Percentiles rank a stretch among this genome's conserved stretches.
phyloP scores from a whole-genome alignment of 768 basidiomycete genomes.

The Hericium alpestre region DNA sequence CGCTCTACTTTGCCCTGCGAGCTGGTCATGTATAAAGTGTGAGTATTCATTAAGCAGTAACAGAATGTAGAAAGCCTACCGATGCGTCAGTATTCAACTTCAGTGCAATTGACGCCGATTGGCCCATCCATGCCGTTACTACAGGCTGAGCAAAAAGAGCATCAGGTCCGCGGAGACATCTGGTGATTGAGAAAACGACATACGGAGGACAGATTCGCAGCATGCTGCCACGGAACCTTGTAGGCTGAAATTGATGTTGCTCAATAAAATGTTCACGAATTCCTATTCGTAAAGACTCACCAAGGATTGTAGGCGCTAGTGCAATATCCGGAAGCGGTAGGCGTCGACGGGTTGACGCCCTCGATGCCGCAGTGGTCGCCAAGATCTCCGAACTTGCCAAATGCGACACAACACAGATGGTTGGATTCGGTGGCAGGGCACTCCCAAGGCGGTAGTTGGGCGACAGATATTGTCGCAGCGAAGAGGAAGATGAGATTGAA shows the following conservation, averaged over 20 bases:
- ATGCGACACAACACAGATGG: background rate
- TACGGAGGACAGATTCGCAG: background rate
- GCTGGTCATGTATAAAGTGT: too few relatives aligned
- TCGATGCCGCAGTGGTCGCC: background rate
- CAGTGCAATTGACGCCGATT: background rate
- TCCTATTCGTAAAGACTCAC: background rate
- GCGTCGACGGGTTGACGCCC: background rate
- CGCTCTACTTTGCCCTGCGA: too few relatives aligned
- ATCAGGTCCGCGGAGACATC: background rate
- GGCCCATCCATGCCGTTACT: background rate
- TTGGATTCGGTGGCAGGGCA: background rate
- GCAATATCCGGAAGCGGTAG: background rate
- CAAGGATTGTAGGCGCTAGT: background rate
- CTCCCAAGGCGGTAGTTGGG: background rate
- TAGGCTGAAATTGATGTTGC: background rate
- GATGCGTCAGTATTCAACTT: background rate
- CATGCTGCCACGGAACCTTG: background rate
- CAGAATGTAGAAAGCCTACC: too few relatives aligned
- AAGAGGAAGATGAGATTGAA: background rate
- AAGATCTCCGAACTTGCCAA: background rate
- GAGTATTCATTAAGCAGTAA: too few relatives aligned
- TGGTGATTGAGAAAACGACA: background rate
- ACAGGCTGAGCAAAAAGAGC: background rate
- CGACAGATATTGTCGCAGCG: background rate
- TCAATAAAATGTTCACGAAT: background rate